phyloP scores from a whole-genome alignment of 2,329 filamentous ascomycete species.

The Colletotrichum kahawae region DNA sequence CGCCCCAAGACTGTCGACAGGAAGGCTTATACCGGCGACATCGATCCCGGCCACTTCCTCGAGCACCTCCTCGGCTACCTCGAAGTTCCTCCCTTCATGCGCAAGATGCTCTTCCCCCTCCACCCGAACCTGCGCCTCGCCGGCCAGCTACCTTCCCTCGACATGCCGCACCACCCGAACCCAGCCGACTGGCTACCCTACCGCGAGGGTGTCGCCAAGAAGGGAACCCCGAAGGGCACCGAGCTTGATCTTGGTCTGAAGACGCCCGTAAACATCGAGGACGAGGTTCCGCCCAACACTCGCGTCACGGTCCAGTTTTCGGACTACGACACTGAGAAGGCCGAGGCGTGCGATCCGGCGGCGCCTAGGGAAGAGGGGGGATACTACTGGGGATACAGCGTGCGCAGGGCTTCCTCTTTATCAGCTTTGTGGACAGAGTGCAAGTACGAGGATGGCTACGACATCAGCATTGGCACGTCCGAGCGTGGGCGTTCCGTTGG shows the following conservation, averaged over 20 bases:
- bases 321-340: constrained; percentile 48
- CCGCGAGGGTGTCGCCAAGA: constrained; percentile 75
- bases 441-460: constrained; percentile 78
- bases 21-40: constrained; percentile 68
- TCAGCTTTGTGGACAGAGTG: constrained; percentile 80
- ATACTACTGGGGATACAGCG: constrained; percentile 86
- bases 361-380: constrained; percentile 76
- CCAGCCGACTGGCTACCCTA: constrained; percentile 80
- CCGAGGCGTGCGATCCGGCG: constrained; percentile 69
- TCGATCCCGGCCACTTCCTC: constrained; percentile 81
- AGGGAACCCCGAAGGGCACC: constrained; percentile 51
- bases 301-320: constrained; percentile 76
- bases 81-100: constrained; percentile 83
- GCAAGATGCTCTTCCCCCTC: constrained; percentile 75
- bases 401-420: constrained; percentile 70
- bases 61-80: constrained; percentile 81
- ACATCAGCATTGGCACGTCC: constrained; percentile 82
- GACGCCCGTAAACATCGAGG: constrained; percentile 59
- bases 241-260: constrained; percentile 64
- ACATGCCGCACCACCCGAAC: constrained; percentile 85
- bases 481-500: constrained; percentile 69
- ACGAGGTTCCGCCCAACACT: constrained; percentile 70
- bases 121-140: constrained; percentile 79
- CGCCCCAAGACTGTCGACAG: constrained; percentile 55
- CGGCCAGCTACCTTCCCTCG: constrained; percentile 75